phyloP scores from a whole-genome alignment of 805 yeast genomes.

The Saccharomyces kudriavzevii region DNA sequence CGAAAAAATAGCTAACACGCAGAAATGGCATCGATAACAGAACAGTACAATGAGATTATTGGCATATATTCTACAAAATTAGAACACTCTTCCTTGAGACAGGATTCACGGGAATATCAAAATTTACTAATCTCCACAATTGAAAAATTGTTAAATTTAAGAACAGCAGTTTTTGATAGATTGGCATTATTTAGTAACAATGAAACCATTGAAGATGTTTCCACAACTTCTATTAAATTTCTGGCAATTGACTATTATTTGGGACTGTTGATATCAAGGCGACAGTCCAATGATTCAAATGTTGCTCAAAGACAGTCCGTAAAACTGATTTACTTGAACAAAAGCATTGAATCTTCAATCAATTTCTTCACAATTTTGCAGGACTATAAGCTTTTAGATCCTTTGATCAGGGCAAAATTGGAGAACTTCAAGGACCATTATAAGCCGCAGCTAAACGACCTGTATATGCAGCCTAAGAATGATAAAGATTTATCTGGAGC shows the following conservation, averaged over 20 bases:
- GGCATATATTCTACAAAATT: constrained; percentile 11
- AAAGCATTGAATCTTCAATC: constrained; percentile 37
- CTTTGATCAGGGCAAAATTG: constrained; percentile 32
- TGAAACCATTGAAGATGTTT: constrained; percentile 62
- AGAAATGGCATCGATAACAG: constrained; percentile 12
- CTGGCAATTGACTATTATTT: constrained; percentile 52
- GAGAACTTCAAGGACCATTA: constrained; percentile 35
- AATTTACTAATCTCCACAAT: constrained; percentile 31
- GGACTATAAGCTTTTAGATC: constrained; percentile 38
- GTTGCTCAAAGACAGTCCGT: constrained; percentile 16
- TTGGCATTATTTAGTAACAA: constrained; percentile 61
- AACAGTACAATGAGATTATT: constrained; percentile 17
- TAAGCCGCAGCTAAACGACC: constrained; percentile 34
- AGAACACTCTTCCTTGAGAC: constrained; percentile 26
- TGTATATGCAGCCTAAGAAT: constrained; percentile 15
- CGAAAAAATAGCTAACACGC: not conserved
- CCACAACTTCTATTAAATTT: constrained; percentile 54
- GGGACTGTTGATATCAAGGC: constrained; percentile 33
- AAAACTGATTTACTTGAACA: constrained; percentile 33
- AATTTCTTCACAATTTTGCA: constrained; percentile 40
- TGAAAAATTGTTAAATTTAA: constrained; percentile 38
- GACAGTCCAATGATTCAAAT: constrained; percentile 17
- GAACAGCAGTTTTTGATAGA: constrained; percentile 34
- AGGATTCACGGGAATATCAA: constrained; percentile 40
- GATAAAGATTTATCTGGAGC: constrained; percentile 19